A percentile compares a stretch with the other conserved stretches of the same genome.
Conservation (phyloP, 805 yeast species). For the Kuraishia piskuri region DNA sequence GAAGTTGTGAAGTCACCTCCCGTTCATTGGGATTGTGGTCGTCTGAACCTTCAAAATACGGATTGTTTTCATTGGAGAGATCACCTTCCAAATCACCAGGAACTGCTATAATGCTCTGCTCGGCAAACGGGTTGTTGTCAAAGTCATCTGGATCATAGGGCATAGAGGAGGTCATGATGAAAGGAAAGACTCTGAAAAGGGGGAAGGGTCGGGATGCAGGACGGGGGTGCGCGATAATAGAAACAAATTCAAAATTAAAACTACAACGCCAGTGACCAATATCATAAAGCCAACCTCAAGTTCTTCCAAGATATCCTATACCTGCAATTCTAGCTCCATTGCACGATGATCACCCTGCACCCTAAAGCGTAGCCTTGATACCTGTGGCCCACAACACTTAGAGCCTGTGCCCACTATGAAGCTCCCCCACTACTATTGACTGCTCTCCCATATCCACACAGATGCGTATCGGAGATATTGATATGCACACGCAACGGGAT, state of each 20-base stretch:
- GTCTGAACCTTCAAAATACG: slow-evolving; percentile 4
- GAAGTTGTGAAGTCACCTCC: neutral
- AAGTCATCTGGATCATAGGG: slow-evolving; percentile 41
- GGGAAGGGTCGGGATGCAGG: too few species aligned
- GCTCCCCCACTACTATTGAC: too few species aligned
- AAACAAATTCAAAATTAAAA: too few species aligned
- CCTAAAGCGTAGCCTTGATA: too few species aligned
- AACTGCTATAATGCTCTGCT: slow-evolving; percentile 20
- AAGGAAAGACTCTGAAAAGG: neutral
- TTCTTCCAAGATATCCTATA: too few species aligned
- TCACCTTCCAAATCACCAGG: neutral
- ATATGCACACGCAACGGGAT: neutral
- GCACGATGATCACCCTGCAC: too few species aligned
- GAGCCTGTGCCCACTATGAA: too few species aligned
- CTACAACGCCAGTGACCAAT: too few species aligned
- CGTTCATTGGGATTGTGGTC: slow-evolving; percentile 1
- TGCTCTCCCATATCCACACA: neutral
- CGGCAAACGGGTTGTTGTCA: slow-evolving; percentile 57
- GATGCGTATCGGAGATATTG: neutral
- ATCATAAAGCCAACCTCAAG: too few species aligned
- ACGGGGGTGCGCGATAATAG: too few species aligned
- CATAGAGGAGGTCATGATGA: slow-evolving; percentile 24
- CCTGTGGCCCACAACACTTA: too few species aligned
- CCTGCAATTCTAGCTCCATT: too few species aligned
- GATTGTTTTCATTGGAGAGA: neutral